phyloP scores from a whole-genome alignment of 306 rosid genomes.

The Alnus rubra region DNA sequence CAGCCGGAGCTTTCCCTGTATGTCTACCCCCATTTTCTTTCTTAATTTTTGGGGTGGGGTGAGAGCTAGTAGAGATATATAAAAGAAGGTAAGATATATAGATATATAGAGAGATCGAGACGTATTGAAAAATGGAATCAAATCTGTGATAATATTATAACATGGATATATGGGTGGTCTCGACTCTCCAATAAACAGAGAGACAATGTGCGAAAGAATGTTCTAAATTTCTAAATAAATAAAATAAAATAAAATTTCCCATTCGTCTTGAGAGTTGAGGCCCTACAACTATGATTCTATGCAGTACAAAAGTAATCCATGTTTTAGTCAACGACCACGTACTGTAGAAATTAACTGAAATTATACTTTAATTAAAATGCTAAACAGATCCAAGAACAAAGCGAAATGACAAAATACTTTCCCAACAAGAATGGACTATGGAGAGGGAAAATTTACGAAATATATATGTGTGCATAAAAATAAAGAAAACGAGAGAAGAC shows the following conservation, averaged over 20 bases:
- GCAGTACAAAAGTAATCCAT: slow-evolving; percentile 25
- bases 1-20: slow-evolving; percentile 46
- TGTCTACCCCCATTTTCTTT: slow-evolving; percentile 44
- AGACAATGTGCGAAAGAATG: slow-evolving; percentile 36
- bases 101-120: too few relatives aligned
- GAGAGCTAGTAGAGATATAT: slow-evolving; percentile 34
- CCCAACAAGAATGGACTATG: too few relatives aligned
- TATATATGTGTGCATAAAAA: too few relatives aligned
- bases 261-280: slow-evolving; percentile 12
- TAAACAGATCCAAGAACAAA: not conserved
- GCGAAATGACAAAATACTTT: not conserved
- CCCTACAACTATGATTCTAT: slow-evolving; percentile 29
- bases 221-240: slow-evolving; percentile 4
- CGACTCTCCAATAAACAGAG: not conserved
- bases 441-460: too few relatives aligned
- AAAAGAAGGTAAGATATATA: slow-evolving; percentile 10
- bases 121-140: slow-evolving; percentile 31
- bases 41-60: not conserved
- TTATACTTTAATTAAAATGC: not conserved
- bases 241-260: slow-evolving; percentile 10
- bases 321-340: slow-evolving; percentile 47
- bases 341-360: slow-evolving; percentile 20
- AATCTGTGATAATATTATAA: slow-evolving; percentile 43
- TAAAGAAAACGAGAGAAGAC: too few relatives aligned
- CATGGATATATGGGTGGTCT: not conserved